Percentiles rank a stretch among this genome's conserved stretches.
Conservation (phyloP, 2,329 filamentous ascomycete species). For the Penicillium palitans region DNA sequence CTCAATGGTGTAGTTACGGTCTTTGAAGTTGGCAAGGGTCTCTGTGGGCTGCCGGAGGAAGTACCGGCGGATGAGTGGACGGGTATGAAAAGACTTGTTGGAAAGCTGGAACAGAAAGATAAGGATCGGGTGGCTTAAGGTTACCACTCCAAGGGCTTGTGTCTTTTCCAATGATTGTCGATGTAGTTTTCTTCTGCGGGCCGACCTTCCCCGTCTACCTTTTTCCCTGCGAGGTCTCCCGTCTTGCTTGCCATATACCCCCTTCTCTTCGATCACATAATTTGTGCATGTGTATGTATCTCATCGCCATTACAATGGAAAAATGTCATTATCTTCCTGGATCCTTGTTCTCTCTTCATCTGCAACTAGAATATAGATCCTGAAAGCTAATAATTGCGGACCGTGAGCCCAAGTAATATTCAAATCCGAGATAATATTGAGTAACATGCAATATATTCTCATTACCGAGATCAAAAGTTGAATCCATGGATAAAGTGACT, state of each 20-base stretch:
- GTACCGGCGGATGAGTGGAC: slow-evolving; percentile 88
- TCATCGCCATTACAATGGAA: slow-evolving; percentile 3
- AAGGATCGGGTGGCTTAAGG: slow-evolving; percentile 38
- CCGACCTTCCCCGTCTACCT: slow-evolving; percentile 11
- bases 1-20: slow-evolving; percentile 88
- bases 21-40: slow-evolving; percentile 82
- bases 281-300: slow-evolving; percentile 15
- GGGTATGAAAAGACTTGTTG: slow-evolving; percentile 85
- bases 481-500: background rate
- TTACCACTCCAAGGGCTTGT: background rate
- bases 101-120: slow-evolving; percentile 61
- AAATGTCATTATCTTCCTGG: background rate
- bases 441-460: background rate
- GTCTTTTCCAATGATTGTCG: slow-evolving; percentile 5
- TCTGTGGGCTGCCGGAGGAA: slow-evolving; percentile 78
- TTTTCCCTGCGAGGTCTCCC: slow-evolving; percentile 9
- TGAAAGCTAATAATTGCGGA: background rate
- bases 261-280: slow-evolving; percentile 23
- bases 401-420: background rate
- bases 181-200: slow-evolving; percentile 15
- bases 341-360: background rate
- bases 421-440: no score
- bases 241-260: slow-evolving; percentile 30
- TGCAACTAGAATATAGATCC: background rate
- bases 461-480: background rate